These are phyloP conservation scores for Aspergillus udagawae DNA, from an alignment of 2,329 filamentous ascomycete species.

Conservation along the genomic window DNA sequence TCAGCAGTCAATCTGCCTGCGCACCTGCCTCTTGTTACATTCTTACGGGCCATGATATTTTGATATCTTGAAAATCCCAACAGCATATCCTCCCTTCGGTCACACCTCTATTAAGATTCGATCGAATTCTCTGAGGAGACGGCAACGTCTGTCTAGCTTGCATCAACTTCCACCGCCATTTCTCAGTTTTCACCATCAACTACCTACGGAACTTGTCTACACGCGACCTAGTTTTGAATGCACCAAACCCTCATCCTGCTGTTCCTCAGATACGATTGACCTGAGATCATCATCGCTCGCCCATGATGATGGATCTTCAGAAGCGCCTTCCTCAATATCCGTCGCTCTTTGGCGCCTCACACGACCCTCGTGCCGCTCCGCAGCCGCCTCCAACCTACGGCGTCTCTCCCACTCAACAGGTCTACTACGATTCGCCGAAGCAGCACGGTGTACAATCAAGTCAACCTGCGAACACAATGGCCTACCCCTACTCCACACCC, in stretches of 20 bases:
- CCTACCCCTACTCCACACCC: constrained; percentile 8
- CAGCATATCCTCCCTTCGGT: not conserved
- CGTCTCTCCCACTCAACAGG: constrained; percentile 3
- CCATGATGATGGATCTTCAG: constrained; percentile 25
- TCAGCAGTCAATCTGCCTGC: not conserved
- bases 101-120: not conserved
- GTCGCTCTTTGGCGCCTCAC: constrained; percentile 27
- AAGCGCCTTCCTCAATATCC: constrained; percentile 23
- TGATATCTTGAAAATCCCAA: not conserved
- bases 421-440: constrained; percentile 6
- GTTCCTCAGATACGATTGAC: not conserved
- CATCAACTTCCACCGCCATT: constrained; percentile 15
- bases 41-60: not conserved
- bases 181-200: not conserved
- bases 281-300: not conserved
- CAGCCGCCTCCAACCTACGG: constrained; percentile 16
- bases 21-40: not conserved
- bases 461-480: constrained; percentile 5
- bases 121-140: not conserved
- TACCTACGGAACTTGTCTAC: not conserved
- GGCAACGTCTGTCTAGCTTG: not conserved
- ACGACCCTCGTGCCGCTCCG: constrained; percentile 23
- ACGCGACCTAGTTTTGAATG: constrained; percentile 1
- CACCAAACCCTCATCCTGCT: not conserved
- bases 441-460: constrained; percentile 12